A percentile compares a stretch with the other conserved stretches of the same genome.
These are phyloP conservation scores for Asterophora parasitica DNA, from an alignment of 768 basidiomycete genomes.

Conservation along the genomic window DNA sequence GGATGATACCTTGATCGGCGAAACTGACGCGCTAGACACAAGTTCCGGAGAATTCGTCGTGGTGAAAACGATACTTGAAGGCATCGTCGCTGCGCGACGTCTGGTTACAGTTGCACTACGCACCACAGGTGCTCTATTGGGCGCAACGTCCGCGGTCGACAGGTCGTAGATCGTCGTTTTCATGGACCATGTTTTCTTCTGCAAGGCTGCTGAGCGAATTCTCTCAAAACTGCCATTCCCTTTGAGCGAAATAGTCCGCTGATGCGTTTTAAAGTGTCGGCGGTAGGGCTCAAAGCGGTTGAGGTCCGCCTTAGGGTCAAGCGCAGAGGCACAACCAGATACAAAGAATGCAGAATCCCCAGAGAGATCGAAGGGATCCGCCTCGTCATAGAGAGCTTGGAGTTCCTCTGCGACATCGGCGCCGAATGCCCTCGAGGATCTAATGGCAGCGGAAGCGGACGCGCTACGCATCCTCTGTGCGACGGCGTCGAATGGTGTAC, in stretches of 20 bases:
- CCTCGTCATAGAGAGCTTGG: slow-evolving; percentile 15
- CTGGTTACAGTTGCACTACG: neutral
- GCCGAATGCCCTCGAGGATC: slow-evolving; percentile 9
- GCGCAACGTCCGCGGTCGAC: slow-evolving; percentile 11
- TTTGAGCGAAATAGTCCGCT: slow-evolving; percentile 5
- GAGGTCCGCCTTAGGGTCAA: slow-evolving; percentile 6
- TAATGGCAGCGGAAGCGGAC: slow-evolving; percentile 15
- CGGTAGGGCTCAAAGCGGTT: slow-evolving; percentile 13
- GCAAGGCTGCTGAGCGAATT: neutral
- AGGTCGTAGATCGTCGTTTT: slow-evolving; percentile 18
- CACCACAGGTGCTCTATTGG: neutral
- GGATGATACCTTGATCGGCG: no score
- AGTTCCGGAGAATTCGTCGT: slow-evolving; percentile 4
- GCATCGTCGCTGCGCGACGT: neutral
- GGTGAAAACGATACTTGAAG: slow-evolving; percentile 14
- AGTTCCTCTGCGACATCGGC: slow-evolving; percentile 14
- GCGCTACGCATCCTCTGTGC: slow-evolving; percentile 22
- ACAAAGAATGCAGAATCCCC: slow-evolving; percentile 16
- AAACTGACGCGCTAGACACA: no score
- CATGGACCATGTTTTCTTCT: slow-evolving; percentile 3
- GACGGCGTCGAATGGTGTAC: slow-evolving; percentile 21
- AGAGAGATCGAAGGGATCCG: slow-evolving; percentile 17
- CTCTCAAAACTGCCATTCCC: slow-evolving; percentile 5
- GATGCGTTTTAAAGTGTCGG: neutral
- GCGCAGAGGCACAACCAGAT: neutral